Conservation (phyloP, 1,139 yeast species). For the Nakaseomyces kungkrabaensis region DNA sequence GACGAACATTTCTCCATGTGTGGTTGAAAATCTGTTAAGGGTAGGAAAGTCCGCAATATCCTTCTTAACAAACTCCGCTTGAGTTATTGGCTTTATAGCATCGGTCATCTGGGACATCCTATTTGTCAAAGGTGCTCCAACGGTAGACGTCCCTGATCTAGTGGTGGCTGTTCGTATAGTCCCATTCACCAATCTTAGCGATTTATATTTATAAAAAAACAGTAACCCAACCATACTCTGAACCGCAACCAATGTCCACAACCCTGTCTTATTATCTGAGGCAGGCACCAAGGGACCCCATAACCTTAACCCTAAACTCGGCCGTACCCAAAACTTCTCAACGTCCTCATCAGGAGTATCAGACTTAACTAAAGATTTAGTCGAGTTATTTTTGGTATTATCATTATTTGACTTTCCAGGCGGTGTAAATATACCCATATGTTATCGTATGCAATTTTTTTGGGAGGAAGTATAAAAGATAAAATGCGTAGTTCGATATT, state of each 20-base stretch:
- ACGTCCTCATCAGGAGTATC: slow-evolving; percentile 11
- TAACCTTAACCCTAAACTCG: slow-evolving; percentile 45
- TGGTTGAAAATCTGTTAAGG: slow-evolving; percentile 25
- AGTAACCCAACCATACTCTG: slow-evolving; percentile 40
- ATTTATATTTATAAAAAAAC: slow-evolving; percentile 20
- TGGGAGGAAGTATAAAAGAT: too few relatives aligned
- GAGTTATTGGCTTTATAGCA: too few relatives aligned
- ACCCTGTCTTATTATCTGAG: slow-evolving; percentile 44
- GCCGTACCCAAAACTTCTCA: slow-evolving; percentile 31
- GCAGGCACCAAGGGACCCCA: slow-evolving; percentile 64
- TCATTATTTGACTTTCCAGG: slow-evolving; percentile 12
- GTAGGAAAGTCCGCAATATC: slow-evolving; percentile 29
- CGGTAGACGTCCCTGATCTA: not conserved
- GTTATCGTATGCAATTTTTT: not conserved
- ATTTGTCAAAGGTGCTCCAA: not conserved
- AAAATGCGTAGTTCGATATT: not conserved
- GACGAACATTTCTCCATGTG: slow-evolving; percentile 9
- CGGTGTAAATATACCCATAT: slow-evolving; percentile 3
- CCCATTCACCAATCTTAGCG: slow-evolving; percentile 6
- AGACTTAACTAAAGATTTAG: not conserved
- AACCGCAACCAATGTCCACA: slow-evolving; percentile 38
- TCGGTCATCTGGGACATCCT: not conserved
- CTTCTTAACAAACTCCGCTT: slow-evolving; percentile 10
- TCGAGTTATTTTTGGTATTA: not conserved
- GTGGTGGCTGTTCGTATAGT: not conserved